phyloP scores from a whole-genome alignment of 2,329 filamentous ascomycete species.

The Trichoderma atroviride region DNA sequence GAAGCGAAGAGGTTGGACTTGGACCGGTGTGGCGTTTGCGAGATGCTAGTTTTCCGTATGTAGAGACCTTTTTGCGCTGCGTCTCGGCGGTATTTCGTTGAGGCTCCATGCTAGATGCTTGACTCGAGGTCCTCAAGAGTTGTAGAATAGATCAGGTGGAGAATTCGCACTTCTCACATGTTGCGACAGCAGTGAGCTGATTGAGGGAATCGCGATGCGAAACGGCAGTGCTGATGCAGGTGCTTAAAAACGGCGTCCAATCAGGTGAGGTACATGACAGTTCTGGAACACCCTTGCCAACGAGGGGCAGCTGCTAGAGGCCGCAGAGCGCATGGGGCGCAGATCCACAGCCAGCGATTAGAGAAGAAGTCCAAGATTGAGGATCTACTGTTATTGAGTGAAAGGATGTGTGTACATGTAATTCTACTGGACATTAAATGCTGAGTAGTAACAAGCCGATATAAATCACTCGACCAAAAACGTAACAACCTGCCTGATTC shows the following conservation, averaged over 20 bases:
- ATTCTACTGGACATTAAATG: background rate
- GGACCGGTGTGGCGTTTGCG: slow-evolving; percentile 1
- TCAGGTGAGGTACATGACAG: slow-evolving; percentile 24
- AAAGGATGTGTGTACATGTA: background rate
- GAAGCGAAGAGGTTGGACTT: background rate
- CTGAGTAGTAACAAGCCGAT: no score
- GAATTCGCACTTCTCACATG: slow-evolving; percentile 3
- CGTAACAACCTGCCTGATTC: background rate
- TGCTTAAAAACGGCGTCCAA: slow-evolving; percentile 17
- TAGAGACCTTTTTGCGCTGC: slow-evolving; percentile 12
- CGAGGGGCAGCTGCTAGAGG: slow-evolving; percentile 5
- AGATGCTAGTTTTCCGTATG: slow-evolving; percentile 19
- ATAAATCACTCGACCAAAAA: background rate
- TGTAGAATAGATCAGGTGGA: background rate
- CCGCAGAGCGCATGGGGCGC: background rate
- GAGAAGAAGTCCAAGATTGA: background rate
- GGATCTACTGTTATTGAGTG: background rate
- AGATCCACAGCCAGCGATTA: background rate
- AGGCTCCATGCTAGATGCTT: background rate
- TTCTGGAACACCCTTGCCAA: slow-evolving; percentile 15
- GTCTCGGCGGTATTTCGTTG: slow-evolving; percentile 1
- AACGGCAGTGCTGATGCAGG: slow-evolving; percentile 8
- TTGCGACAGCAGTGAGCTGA: background rate
- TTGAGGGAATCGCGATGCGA: slow-evolving; percentile 14
- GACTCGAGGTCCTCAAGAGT: background rate